A percentile compares a stretch with the other conserved stretches of the same genome.
Evolutionary conservation across 169 alveolate species (phyloP).

Genomic region (Babesia ovis): DNA sequence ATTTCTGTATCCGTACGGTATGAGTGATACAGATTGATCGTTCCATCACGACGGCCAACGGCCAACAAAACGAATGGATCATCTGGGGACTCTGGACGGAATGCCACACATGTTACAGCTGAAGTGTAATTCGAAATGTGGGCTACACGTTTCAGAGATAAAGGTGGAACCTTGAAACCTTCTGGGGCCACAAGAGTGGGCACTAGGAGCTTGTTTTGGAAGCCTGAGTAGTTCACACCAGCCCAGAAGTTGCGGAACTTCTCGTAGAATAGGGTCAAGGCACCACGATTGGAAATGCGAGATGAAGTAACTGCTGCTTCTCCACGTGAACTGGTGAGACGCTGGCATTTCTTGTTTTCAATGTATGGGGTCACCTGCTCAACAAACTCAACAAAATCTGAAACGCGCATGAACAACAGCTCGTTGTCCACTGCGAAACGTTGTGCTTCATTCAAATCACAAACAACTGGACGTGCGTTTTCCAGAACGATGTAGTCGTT

Average conservation of each 20-base stretch:
- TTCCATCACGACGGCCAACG: constrained; percentile 84
- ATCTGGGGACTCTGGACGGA: constrained; percentile 79
- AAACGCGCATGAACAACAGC: constrained; percentile 48
- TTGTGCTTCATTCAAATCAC: constrained; percentile 19
- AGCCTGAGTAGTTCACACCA: constrained; percentile 56
- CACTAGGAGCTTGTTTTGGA: constrained; percentile 64
- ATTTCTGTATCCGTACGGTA: constrained; percentile 70
- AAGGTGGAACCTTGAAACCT: constrained; percentile 56
- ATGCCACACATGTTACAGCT: constrained; percentile 81
- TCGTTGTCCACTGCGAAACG: constrained; percentile 56
- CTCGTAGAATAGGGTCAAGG: constrained; percentile 71
- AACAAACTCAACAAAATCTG: constrained; percentile 38
- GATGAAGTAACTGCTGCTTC: background rate
- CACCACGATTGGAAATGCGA: constrained; percentile 26
- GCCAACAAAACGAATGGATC: constrained; percentile 77
- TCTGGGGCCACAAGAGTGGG: constrained; percentile 62
- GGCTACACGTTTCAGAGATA: constrained; percentile 62
- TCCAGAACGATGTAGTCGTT: constrained; percentile 58
- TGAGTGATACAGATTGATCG: constrained; percentile 72
- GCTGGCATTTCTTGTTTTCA: constrained; percentile 47
- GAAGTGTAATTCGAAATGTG: constrained; percentile 65
- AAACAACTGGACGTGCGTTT: constrained; percentile 20
- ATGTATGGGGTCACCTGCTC: constrained; percentile 47
- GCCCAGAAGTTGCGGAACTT: constrained; percentile 67
- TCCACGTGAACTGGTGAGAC: constrained; percentile 5